Percentiles rank a stretch among this genome's conserved stretches.
Evolutionary conservation across 2,329 filamentous ascomycete species (phyloP).

Genomic region (Aureobasidium sp.): DNA sequence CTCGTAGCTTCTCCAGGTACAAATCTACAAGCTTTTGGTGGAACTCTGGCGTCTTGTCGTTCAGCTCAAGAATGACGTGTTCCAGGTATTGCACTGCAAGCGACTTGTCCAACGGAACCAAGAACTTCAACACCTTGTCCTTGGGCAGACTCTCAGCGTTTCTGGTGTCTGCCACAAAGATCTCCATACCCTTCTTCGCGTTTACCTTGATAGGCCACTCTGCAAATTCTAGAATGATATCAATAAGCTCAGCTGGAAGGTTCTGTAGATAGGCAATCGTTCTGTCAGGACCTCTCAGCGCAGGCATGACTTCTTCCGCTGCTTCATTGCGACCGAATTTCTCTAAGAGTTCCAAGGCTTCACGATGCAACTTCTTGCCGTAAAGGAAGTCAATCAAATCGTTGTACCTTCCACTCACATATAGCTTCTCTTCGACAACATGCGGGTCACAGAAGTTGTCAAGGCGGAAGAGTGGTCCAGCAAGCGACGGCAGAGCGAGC

Average conservation of each 20-base stretch:
- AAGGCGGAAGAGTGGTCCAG: slow-evolving; percentile 84
- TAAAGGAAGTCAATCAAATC: slow-evolving; percentile 97
- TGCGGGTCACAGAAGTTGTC: slow-evolving; percentile 95
- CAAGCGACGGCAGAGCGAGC: slow-evolving; percentile 77
- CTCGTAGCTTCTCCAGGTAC: slow-evolving; percentile 49
- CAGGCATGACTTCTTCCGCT: slow-evolving; percentile 36
- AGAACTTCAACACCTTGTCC: slow-evolving; percentile 63
- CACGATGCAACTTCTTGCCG: slow-evolving; percentile 87
- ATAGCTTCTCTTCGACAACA: slow-evolving; percentile 85
- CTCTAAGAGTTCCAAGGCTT: slow-evolving; percentile 72
- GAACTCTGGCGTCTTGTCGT: slow-evolving; percentile 66
- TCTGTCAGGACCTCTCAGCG: slow-evolving; percentile 69
- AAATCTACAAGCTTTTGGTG: slow-evolving; percentile 76
- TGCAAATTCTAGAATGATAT: slow-evolving; percentile 83
- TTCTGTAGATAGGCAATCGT: slow-evolving; percentile 85
- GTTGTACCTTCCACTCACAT: slow-evolving; percentile 80
- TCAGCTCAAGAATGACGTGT: slow-evolving; percentile 77
- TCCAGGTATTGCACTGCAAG: slow-evolving; percentile 80
- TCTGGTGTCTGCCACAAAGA: slow-evolving; percentile 87
- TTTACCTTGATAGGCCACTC: slow-evolving; percentile 74
- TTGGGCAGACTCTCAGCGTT: slow-evolving; percentile 87
- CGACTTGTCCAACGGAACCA: slow-evolving; percentile 57
- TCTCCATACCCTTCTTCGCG: slow-evolving; percentile 73
- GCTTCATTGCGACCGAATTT: slow-evolving; percentile 61
- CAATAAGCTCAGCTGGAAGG: slow-evolving; percentile 76